Evolutionary conservation across 2,329 filamentous ascomycete genomes (phyloP).

Genomic region (Fusarium drepaniforme): DNA sequence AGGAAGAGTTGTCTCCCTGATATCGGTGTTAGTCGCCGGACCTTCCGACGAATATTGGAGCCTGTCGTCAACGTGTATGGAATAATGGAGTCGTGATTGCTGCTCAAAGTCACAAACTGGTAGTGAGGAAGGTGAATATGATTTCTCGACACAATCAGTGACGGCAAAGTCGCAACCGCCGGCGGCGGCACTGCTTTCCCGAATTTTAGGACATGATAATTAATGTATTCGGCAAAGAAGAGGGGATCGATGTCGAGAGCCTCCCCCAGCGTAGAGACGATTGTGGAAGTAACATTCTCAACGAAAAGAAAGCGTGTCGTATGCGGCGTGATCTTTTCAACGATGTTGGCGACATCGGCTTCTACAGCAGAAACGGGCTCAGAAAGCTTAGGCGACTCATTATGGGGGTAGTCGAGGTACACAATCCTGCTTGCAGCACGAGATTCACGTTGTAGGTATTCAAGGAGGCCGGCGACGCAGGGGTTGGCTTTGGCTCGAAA

Average conservation of each 20-base stretch:
- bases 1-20: not conserved
- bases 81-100: fast-evolving
- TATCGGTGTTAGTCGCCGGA: not conserved
- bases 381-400: not conserved
- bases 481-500: not conserved
- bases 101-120: not conserved
- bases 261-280: fast-evolving
- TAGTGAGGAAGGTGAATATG: slow-evolving; percentile 1
- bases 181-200: not conserved
- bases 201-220: not conserved
- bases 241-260: not conserved
- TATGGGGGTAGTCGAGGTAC: not conserved
- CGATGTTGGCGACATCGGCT: not conserved
- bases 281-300: not conserved
- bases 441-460: not conserved
- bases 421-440: not conserved
- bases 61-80: not conserved
- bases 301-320: not conserved
- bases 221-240: slow-evolving; percentile 7
- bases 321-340: not conserved
- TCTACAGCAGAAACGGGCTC: not conserved
- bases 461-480: not conserved
- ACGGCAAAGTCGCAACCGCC: not conserved
- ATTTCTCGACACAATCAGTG: not conserved
- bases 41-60: not conserved